Evolutionary conservation across 2,329 filamentous ascomycete genomes (phyloP).

Genomic region (Beauveria sp.): DNA sequence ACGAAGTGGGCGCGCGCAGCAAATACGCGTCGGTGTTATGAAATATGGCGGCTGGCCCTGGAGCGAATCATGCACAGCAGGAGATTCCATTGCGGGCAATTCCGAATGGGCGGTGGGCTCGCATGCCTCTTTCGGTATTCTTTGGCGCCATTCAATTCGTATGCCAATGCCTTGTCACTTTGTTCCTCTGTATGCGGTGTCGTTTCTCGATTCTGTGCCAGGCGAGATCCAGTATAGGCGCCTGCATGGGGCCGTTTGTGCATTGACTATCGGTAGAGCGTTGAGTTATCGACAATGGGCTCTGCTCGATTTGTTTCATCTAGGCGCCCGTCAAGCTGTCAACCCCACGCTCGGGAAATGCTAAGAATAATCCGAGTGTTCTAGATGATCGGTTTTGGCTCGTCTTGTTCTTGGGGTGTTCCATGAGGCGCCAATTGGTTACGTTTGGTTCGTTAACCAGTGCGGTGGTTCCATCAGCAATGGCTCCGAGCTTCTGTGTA

Average conservation of each 20-base stretch:
- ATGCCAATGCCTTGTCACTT: background rate
- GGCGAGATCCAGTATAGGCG: background rate
- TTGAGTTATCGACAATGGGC: background rate
- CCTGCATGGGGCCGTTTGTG: slow-evolving; percentile 2
- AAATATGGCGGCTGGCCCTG: background rate
- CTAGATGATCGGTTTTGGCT: background rate
- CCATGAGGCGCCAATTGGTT: slow-evolving; percentile 1
- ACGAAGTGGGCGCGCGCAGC: background rate
- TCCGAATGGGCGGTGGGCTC: slow-evolving; percentile 6
- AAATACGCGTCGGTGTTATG: background rate
- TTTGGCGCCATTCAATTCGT: background rate
- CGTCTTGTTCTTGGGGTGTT: background rate
- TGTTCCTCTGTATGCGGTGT: background rate
- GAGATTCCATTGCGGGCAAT: slow-evolving; percentile 1
- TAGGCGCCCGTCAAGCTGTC: slow-evolving; percentile 6
- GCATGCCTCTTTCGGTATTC: background rate
- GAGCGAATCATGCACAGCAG: slow-evolving; percentile 1
- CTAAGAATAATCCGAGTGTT: background rate
- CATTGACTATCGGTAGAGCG: background rate
- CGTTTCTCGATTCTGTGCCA: background rate
- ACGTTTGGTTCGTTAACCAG: background rate
- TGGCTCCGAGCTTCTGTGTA: background rate
- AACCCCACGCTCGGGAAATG: slow-evolving; percentile 2
- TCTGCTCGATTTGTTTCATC: slow-evolving; percentile 6
- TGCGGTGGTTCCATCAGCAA: background rate